Percentiles rank a stretch among this genome's conserved stretches.
These are phyloP conservation scores for Sphenostylis stenocarpa DNA, from an alignment of 306 rosid genomes.

Conservation along the genomic window DNA sequence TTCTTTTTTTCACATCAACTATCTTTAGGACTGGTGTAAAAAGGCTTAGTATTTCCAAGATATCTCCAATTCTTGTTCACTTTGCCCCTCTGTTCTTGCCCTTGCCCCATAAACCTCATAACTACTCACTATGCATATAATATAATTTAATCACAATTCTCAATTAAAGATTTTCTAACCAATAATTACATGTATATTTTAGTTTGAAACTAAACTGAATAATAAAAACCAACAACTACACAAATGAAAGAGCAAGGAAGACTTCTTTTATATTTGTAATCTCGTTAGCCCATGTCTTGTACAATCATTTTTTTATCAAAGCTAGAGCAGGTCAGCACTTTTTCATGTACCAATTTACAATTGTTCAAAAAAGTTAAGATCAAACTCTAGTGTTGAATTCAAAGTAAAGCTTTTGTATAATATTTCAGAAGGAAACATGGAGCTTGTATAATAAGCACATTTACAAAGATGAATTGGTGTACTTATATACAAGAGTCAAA, in stretches of 20 bases:
- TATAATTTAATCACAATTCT: no score
- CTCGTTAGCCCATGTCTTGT: not conserved
- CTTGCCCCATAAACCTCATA: no score
- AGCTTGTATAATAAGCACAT: slow-evolving; percentile 27
- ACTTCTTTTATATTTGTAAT: not conserved
- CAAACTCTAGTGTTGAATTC: slow-evolving; percentile 15
- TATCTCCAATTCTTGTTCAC: no score
- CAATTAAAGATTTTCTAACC: not conserved
- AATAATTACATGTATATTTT: not conserved
- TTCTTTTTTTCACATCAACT: no score
- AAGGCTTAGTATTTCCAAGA: no score
- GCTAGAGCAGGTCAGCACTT: not conserved
- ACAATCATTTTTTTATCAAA: not conserved
- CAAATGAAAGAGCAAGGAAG: not conserved
- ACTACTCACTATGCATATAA: no score
- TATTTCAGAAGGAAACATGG: not conserved
- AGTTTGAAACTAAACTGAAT: not conserved
- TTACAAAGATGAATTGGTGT: slow-evolving; percentile 12
- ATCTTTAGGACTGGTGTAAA: no score
- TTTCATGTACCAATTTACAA: slow-evolving; percentile 25
- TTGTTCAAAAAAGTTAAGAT: not conserved
- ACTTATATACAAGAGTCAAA: slow-evolving; percentile 37
- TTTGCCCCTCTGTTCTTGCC: no score
- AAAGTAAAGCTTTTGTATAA: not conserved
- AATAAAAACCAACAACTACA: not conserved